A percentile compares a stretch with the other conserved stretches of the same genome.
These are phyloP conservation scores for Stachybotrys echinatus DNA, from an alignment of 2,329 filamentous ascomycete species.

Conservation along the genomic window DNA sequence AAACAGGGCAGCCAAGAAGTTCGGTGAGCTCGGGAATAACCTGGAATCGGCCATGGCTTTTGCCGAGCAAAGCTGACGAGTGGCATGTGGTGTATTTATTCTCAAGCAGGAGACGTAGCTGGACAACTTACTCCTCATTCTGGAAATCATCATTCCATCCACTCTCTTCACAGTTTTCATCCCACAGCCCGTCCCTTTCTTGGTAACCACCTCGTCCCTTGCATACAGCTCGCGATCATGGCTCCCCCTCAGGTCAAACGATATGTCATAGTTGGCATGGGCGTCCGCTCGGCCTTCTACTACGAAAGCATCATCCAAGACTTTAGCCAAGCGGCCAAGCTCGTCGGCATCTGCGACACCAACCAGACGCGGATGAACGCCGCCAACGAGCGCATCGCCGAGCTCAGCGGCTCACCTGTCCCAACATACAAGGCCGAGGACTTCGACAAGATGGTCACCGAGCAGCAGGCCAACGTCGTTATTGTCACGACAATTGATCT, in stretches of 20 bases:
- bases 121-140: too few species aligned
- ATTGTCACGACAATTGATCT: slow-evolving; percentile 45
- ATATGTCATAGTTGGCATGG: slow-evolving; percentile 36
- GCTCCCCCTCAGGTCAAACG: slow-evolving; percentile 8
- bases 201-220: too few species aligned
- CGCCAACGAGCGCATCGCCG: slow-evolving; percentile 30
- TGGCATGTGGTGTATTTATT: too few species aligned
- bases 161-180: too few species aligned
- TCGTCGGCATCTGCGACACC: slow-evolving; percentile 40
- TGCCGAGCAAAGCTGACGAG: too few species aligned
- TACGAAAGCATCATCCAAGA: slow-evolving; percentile 36
- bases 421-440: slow-evolving; percentile 37
- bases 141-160: too few species aligned
- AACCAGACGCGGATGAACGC: slow-evolving; percentile 39
- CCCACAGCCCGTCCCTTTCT: too few species aligned
- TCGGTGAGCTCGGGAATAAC: too few species aligned
- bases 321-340: slow-evolving; percentile 27
- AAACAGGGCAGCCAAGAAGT: too few species aligned
- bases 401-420: slow-evolving; percentile 25
- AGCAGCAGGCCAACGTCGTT: slow-evolving; percentile 39
- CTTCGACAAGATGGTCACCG: slow-evolving; percentile 40
- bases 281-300: slow-evolving; percentile 38
- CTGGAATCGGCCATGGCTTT: too few species aligned
- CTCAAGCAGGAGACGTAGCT: too few species aligned
- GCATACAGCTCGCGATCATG: too few species aligned